Evolutionary conservation across 192 early-diverging fungal genomes (phyloP).

Genomic region (Rhizophagus clarus): DNA sequence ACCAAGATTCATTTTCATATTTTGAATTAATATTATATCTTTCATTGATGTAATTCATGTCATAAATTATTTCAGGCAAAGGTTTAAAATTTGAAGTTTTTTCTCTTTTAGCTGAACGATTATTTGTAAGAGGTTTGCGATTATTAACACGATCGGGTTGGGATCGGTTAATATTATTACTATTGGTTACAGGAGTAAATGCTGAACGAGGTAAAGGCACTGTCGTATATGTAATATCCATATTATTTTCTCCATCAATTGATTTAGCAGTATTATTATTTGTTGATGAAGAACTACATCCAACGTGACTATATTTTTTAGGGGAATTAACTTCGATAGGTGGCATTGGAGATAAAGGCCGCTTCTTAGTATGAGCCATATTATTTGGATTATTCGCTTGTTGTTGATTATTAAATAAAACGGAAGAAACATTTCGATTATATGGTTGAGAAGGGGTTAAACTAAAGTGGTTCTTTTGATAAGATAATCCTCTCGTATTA

Average conservation of each 20-base stretch:
- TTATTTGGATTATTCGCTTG: background rate
- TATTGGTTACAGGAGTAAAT: background rate
- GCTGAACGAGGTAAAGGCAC: background rate
- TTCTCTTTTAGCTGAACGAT: background rate
- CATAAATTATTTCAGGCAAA: slow-evolving; percentile 2
- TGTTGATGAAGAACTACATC: background rate
- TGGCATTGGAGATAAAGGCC: slow-evolving; percentile 21
- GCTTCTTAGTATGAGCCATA: background rate
- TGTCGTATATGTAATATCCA: background rate
- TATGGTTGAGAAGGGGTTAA: background rate
- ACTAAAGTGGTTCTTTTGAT: too few relatives aligned
- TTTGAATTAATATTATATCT: slow-evolving; percentile 21
- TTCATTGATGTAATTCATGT: slow-evolving; percentile 12
- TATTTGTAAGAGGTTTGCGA: background rate
- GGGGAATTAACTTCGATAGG: background rate
- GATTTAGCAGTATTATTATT: background rate
- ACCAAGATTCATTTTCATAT: slow-evolving; percentile 20
- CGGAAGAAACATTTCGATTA: background rate
- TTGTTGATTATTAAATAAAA: background rate
- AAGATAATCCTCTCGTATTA: too few relatives aligned
- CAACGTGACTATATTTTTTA: background rate
- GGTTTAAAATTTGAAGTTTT: background rate
- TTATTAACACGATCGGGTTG: background rate
- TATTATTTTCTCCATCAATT: background rate
- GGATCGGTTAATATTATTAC: background rate